phyloP scores from a whole-genome alignment of 257 asterid species.

The Solanum lignicaule region DNA sequence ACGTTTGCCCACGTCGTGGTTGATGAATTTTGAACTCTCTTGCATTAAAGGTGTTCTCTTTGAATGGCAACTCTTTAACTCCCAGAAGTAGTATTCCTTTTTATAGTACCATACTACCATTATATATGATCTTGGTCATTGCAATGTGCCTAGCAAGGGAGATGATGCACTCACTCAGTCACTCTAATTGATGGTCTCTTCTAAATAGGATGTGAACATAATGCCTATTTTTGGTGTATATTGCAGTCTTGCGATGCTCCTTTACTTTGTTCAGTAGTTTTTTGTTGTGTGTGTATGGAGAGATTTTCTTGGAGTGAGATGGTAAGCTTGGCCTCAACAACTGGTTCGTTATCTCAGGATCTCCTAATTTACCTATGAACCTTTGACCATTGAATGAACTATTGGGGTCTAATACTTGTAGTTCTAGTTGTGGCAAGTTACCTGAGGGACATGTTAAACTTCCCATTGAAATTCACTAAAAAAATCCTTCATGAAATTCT shows the following conservation, averaged over 20 bases:
- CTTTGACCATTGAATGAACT: neutral
- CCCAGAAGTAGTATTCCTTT: neutral
- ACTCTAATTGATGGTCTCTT: neutral
- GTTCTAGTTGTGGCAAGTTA: neutral
- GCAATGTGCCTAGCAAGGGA: neutral
- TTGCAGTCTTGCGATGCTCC: neutral
- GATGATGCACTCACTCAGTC: neutral
- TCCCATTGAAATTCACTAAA: neutral
- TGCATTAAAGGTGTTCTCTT: neutral
- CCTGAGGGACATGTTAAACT: neutral
- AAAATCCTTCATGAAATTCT: neutral
- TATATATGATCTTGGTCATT: neutral
- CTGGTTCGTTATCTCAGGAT: neutral
- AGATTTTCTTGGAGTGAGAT: neutral
- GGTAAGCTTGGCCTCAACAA: neutral
- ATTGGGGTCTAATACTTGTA: neutral
- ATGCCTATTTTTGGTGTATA: neutral
- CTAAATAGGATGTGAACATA: neutral
- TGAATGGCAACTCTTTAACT: neutral
- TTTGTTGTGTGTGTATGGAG: neutral
- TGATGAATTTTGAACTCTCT: conserved; percentile 19
- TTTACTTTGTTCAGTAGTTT: neutral
- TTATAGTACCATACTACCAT: neutral
- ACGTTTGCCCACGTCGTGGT: conserved; percentile 76
- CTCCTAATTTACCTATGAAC: neutral